Percentiles rank a stretch among this genome's conserved stretches.
These are phyloP conservation scores for Magnaporthales sp. DNA, from an alignment of 2,329 filamentous ascomycete species.

Conservation along the genomic window DNA sequence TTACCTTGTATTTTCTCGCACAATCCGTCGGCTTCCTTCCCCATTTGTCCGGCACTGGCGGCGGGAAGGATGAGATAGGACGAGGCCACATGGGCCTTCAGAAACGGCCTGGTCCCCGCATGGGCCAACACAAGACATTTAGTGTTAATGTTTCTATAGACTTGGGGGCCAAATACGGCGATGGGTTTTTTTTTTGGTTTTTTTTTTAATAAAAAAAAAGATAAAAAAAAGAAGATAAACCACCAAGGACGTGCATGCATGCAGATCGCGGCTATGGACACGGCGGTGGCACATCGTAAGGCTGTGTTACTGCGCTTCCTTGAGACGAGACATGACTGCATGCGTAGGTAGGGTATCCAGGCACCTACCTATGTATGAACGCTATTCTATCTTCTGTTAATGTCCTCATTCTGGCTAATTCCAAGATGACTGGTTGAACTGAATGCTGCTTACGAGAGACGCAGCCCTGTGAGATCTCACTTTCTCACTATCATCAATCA, in stretches of 20 bases:
- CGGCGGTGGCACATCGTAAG: background rate
- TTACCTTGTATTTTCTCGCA: background rate
- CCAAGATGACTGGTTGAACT: background rate
- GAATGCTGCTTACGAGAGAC: background rate
- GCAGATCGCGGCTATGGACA: background rate
- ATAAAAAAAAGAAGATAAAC: background rate
- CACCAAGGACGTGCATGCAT: background rate
- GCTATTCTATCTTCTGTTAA: too few species aligned
- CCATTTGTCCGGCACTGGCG: background rate
- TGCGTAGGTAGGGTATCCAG: background rate
- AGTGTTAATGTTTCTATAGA: background rate
- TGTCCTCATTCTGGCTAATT: background rate
- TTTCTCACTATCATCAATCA: background rate
- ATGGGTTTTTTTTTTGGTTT: background rate
- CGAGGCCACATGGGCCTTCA: background rate
- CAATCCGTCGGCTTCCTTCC: background rate
- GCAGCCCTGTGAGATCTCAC: background rate
- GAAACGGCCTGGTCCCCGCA: background rate
- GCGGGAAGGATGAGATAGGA: background rate
- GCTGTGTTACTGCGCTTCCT: background rate
- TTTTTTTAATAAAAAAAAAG: too few species aligned
- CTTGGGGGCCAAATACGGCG: background rate
- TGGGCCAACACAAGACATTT: background rate
- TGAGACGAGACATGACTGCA: background rate
- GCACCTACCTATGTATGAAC: background rate